Conservation (phyloP, 2,329 filamentous ascomycete species). For the Gliomastix tumulicola region DNA sequence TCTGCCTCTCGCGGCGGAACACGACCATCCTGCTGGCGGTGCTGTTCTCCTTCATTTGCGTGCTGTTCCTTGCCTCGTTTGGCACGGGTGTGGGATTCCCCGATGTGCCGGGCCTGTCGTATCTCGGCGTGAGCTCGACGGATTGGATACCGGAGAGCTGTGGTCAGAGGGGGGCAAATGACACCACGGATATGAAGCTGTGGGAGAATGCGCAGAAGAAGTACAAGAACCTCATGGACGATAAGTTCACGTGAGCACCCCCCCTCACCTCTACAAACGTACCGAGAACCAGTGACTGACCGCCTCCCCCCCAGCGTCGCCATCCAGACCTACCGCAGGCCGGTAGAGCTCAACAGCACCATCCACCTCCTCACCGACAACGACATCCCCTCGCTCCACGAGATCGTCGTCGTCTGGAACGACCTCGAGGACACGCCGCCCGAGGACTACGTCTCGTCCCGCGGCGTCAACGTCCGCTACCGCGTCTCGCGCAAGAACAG, state of each 20-base stretch:
- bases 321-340: conserved; percentile 15
- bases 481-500: conserved; percentile 12
- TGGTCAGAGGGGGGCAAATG: too few relatives aligned
- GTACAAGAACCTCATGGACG: conserved; percentile 28
- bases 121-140: too few relatives aligned
- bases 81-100: too few relatives aligned
- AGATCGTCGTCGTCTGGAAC: conserved; percentile 19
- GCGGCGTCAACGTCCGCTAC: conserved; percentile 16
- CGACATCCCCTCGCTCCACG: conserved; percentile 15
- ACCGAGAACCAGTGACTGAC: conserved; percentile 1
- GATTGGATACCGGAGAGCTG: too few relatives aligned
- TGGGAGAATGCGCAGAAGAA: too few relatives aligned
- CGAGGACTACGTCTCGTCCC: conserved; percentile 9
- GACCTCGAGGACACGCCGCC: conserved; percentile 13
- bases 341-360: conserved; percentile 15
- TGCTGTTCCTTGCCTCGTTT: too few relatives aligned
- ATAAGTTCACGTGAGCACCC: conserved; percentile 17
- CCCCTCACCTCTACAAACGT: not conserved
- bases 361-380: conserved; percentile 10
- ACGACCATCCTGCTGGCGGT: too few relatives aligned
- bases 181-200: too few relatives aligned
- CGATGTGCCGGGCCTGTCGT: too few relatives aligned
- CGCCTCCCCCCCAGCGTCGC: conserved; percentile 10
- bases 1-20: too few relatives aligned
- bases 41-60: too few relatives aligned